These are phyloP conservation scores for Suhomyces guaymorum DNA, from an alignment of 1,139 yeast species.

Conservation along the genomic window DNA sequence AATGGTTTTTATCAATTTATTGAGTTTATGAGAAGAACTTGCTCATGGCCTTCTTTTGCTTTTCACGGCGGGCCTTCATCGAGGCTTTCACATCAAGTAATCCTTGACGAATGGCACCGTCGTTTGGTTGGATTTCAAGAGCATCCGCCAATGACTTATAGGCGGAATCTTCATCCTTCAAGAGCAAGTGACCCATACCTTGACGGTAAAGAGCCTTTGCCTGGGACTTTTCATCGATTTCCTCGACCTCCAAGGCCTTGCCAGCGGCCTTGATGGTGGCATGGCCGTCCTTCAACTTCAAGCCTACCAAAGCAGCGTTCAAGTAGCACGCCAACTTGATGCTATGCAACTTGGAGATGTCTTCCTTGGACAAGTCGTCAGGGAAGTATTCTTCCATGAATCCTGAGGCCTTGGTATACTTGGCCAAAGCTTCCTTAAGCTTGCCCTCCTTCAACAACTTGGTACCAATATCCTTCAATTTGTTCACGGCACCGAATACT, in stretches of 20 bases:
- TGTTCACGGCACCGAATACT: conserved; percentile 64
- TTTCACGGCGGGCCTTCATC: conserved; percentile 57
- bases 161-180: conserved; percentile 74
- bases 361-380: conserved; percentile 59
- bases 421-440: conserved; percentile 54
- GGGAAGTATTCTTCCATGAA: conserved; percentile 77
- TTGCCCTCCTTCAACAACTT: conserved; percentile 67
- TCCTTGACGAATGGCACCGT: conserved; percentile 71
- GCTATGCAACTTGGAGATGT: conserved; percentile 47
- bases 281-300: conserved; percentile 60
- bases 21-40: conserved; percentile 56
- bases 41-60: conserved; percentile 81
- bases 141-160: conserved; percentile 68
- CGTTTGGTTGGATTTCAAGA: conserved; percentile 63
- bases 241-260: conserved; percentile 65
- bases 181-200: conserved; percentile 68
- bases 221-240: conserved; percentile 62
- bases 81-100: conserved; percentile 58
- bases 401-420: conserved; percentile 69
- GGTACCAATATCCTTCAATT: conserved; percentile 81
- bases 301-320: conserved; percentile 74
- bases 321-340: conserved; percentile 64
- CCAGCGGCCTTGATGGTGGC: conserved; percentile 62
- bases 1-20: too few relatives aligned
- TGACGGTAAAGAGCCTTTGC: conserved; percentile 88